A percentile compares a stretch with the other conserved stretches of the same genome.
Evolutionary conservation across 148 eudicot genomes (phyloP).

Genomic region (Rhododendron simsii): DNA sequence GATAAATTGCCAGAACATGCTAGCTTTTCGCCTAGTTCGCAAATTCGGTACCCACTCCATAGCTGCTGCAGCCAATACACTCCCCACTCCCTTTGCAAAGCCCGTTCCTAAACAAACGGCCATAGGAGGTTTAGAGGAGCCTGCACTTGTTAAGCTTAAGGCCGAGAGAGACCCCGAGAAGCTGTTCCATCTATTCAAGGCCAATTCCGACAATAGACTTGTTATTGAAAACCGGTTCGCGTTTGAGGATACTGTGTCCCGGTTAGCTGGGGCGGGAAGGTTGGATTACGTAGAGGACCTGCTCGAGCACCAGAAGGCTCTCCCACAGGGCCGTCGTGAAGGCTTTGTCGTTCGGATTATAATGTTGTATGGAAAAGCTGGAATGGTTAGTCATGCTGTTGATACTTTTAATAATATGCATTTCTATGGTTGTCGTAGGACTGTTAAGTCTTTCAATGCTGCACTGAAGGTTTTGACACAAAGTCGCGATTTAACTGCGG

Average conservation of each 20-base stretch:
- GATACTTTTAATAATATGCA: constrained; percentile 70
- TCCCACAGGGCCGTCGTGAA: constrained; percentile 83
- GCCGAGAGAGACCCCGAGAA: constrained; percentile 72
- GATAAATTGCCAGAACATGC: constrained; percentile 20
- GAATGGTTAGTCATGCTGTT: constrained; percentile 65
- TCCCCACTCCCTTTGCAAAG: background rate
- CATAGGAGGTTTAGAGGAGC: constrained; percentile 31
- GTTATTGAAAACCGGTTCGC: constrained; percentile 64
- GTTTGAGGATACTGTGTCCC: constrained; percentile 70
- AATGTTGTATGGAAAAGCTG: constrained; percentile 77
- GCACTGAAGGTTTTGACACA: constrained; percentile 55
- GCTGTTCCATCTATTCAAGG: constrained; percentile 57
- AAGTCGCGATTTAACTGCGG: constrained; percentile 40
- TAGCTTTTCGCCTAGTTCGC: constrained; percentile 33
- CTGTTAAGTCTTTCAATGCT: constrained; percentile 76
- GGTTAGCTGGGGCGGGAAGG: constrained; percentile 62
- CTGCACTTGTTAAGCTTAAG: constrained; percentile 58
- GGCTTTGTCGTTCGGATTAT: constrained; percentile 76
- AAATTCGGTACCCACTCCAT: constrained; percentile 22
- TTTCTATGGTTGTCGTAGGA: constrained; percentile 59
- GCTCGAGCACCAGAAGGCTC: constrained; percentile 67
- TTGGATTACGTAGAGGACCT: constrained; percentile 63
- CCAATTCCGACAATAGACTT: constrained; percentile 54
- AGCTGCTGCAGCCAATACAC: constrained; percentile 1
- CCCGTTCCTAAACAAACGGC: background rate